phyloP scores from a whole-genome alignment of 352 stramenopile genomes.

The Phytophthora pistaciae region DNA sequence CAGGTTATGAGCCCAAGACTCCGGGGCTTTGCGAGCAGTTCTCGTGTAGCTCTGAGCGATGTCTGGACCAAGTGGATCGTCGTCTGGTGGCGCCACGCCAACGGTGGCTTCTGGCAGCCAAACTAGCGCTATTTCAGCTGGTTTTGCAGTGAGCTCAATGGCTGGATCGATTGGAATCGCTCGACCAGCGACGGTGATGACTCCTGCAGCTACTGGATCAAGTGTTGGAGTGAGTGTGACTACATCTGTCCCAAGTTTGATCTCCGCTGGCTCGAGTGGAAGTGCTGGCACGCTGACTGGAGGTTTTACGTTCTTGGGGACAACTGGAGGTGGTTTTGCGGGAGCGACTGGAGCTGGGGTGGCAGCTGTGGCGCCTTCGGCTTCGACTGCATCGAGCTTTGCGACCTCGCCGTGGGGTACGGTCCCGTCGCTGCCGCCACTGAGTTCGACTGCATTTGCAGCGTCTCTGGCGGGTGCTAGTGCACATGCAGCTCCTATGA shows the following conservation, averaged over 20 bases:
- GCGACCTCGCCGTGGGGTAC: background rate
- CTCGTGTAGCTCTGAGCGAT: slow-evolving; percentile 3
- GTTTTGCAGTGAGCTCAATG: background rate
- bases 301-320: background rate
- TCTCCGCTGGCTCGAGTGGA: background rate
- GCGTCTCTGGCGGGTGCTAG: background rate
- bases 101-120: background rate
- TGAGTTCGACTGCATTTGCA: background rate
- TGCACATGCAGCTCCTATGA: background rate
- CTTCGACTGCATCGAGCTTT: background rate
- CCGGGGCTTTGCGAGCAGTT: slow-evolving; percentile 1
- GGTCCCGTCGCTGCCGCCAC: background rate
- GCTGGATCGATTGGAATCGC: background rate
- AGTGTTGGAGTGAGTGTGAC: background rate
- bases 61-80: background rate
- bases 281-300: background rate
- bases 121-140: background rate
- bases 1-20: background rate
- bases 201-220: background rate
- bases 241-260: background rate
- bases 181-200: background rate
- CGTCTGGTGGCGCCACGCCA: background rate
- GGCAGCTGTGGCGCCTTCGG: background rate
- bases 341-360: background rate
- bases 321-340: background rate